Base-by-base conservation (phyloP, 106 monocot species). In the Vanilla planifolia region DNA sequence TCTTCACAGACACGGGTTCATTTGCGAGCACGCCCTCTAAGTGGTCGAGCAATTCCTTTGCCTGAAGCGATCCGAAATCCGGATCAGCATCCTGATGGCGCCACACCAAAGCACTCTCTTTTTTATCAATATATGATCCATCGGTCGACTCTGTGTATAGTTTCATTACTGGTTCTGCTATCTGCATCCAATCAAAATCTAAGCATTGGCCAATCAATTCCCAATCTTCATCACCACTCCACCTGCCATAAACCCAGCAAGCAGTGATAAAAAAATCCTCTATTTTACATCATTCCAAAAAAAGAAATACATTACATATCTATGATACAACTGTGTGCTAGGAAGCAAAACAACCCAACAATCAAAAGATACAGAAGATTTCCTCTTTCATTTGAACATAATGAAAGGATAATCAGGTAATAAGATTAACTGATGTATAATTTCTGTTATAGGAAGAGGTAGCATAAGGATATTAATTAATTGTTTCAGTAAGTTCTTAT, bases 71-170 rank as follows among this genome's bases (percentile, higher is more conserved):
- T 6, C 77, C 77, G n/a, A 77, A 82, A 34, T 69, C 82, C 9
- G 76, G 66, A 37, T 82, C 82, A 23, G 82, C 77, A 62, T 77
- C 77, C 32, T 70, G 77, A 52, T 77, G 68, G 35, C 77, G 73
- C 82, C 82, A 82, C 13, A 82, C 82, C 33, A 82, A 50, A 1
- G 82, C 82, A 44, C 73, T 77, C 65, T 82, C 82, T 51, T 82
- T 82, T 2, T 66, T 32, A 28, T 83, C 83, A 6, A 83, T 74
- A 37, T 44, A 27, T 13, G 83, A 83, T 44, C 83, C 83, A 74
- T 78, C 83, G 61, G 74, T 83, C 4, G 83, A 45, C 33, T 83
- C 83, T 9, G 83, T 83, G 52, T 83, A 83, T 22, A 74, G 36
- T 56, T 78, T 59, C 83, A 83, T 78, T 33, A 83, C 77, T 30